Evolutionary conservation across 2,329 filamentous ascomycete genomes (phyloP).

Genomic region (Diaporthe batatas): DNA sequence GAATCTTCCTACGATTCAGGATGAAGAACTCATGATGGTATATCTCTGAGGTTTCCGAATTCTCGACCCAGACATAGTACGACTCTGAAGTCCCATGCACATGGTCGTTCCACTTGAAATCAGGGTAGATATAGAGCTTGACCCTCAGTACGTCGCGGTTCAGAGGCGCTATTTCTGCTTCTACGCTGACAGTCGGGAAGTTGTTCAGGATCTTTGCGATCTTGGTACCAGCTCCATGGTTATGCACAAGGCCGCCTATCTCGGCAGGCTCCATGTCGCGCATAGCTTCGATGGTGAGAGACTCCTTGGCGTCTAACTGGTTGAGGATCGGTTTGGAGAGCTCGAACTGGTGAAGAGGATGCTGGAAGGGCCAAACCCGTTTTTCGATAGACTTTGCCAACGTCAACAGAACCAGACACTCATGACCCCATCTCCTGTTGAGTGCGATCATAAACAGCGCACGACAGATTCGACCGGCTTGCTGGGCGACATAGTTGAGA

Average conservation of each 20-base stretch:
- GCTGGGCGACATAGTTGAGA: conserved; percentile 94
- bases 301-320: conserved; percentile 85
- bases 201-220: conserved; percentile 86
- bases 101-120: conserved; percentile 95
- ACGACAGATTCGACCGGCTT: conserved; percentile 92
- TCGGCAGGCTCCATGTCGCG: conserved; percentile 94
- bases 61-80: conserved; percentile 99
- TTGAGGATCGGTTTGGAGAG: conserved; percentile 85
- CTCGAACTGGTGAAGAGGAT: conserved; percentile 96
- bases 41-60: conserved; percentile 96
- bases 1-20: conserved; percentile 86
- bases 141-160: conserved; percentile 97
- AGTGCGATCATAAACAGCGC: conserved; percentile 98
- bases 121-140: conserved; percentile 85
- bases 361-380: conserved; percentile 93
- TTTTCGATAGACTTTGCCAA: conserved; percentile 98
- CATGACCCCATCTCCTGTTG: conserved; percentile 94
- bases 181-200: conserved; percentile 91
- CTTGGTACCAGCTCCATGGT: conserved; percentile 85
- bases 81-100: conserved; percentile 95
- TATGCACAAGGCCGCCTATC: conserved; percentile 92
- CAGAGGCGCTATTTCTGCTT: conserved; percentile 93
- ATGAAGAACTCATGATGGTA: conserved; percentile 99
- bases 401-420: conserved; percentile 90
- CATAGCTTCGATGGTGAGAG: conserved; percentile 82